Evolutionary conservation across 305 asterid genomes (phyloP).

Genomic region (Salvia sclarea): DNA sequence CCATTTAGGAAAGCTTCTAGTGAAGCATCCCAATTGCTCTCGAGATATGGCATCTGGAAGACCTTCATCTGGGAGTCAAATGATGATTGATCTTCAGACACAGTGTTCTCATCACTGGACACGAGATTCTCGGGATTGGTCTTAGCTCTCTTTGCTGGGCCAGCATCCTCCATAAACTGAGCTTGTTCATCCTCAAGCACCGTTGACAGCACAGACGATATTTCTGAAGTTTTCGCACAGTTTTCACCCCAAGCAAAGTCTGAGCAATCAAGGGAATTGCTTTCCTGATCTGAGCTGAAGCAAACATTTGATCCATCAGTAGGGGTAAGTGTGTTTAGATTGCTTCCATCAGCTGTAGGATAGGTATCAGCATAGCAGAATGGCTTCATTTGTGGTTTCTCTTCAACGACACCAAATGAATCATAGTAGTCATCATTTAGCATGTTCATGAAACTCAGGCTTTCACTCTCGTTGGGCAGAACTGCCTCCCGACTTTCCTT

Average conservation of each 20-base stretch:
- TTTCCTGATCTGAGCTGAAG: conserved; percentile 82
- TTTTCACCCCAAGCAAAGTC: conserved; percentile 81
- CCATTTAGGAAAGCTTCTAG: conserved; percentile 71
- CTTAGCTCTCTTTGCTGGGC: conserved; percentile 56
- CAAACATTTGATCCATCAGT: conserved; percentile 45
- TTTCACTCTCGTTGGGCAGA: conserved; percentile 40
- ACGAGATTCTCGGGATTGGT: conserved; percentile 32
- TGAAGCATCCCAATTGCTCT: conserved; percentile 76
- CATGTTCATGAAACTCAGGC: conserved; percentile 38
- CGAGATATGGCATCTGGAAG: conserved; percentile 59
- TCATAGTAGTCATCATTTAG: conserved; percentile 45
- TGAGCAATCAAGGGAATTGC: conserved; percentile 79
- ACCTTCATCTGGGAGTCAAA: conserved; percentile 73
- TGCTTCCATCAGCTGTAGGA: conserved; percentile 39
- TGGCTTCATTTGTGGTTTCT: conserved; percentile 58
- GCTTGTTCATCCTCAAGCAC: conserved; percentile 58
- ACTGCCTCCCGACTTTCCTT: conserved; percentile 42
- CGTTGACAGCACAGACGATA: conserved; percentile 67
- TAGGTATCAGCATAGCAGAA: conserved; percentile 38
- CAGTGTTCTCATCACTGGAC: conserved; percentile 32
- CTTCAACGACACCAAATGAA: conserved; percentile 52
- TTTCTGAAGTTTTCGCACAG: conserved; percentile 70
- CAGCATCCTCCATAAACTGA: conserved; percentile 44
- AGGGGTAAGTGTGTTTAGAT: conserved; percentile 43
- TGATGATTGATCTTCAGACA: conserved; percentile 48